phyloP scores from a whole-genome alignment of 805 yeast genomes.

The Wickerhamomyces canadensis region DNA sequence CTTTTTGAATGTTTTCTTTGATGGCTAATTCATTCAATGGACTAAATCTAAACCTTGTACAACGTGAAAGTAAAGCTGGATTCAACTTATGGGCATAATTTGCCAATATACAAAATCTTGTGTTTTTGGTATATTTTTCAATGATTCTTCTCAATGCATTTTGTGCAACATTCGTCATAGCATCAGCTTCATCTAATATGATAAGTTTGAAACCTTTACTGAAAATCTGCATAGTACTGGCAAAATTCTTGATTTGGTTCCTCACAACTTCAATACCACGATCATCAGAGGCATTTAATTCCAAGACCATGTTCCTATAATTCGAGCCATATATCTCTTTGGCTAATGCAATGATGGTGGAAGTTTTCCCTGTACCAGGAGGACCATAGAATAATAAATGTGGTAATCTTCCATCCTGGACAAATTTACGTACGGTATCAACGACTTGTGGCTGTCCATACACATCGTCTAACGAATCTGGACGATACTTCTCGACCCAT shows the following conservation, averaged over 20 bases:
- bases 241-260: conserved; percentile 93
- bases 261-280: conserved; percentile 98
- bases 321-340: conserved; percentile 79
- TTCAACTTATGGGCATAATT: conserved; percentile 93
- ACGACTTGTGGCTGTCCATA: conserved; percentile 89
- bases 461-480: conserved; percentile 75
- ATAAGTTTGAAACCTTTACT: conserved; percentile 79
- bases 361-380: conserved; percentile 92
- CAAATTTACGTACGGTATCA: conserved; percentile 77
- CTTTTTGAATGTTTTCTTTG: conserved; percentile 58
- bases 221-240: conserved; percentile 92
- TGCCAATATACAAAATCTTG: conserved; percentile 93
- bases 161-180: conserved; percentile 86
- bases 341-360: conserved; percentile 84
- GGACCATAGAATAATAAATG: conserved; percentile 94
- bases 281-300: conserved; percentile 94
- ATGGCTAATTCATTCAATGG: conserved; percentile 73
- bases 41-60: conserved; percentile 90
- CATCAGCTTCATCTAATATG: conserved; percentile 93
- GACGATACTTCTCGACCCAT: conserved; percentile 93
- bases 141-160: conserved; percentile 74
- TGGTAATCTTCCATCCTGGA: conserved; percentile 77
- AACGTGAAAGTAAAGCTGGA: conserved; percentile 90
- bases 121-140: conserved; percentile 89
- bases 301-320: conserved; percentile 85